Conservation (phyloP, 805 yeast genomes). For the Dipodascus albidus region DNA sequence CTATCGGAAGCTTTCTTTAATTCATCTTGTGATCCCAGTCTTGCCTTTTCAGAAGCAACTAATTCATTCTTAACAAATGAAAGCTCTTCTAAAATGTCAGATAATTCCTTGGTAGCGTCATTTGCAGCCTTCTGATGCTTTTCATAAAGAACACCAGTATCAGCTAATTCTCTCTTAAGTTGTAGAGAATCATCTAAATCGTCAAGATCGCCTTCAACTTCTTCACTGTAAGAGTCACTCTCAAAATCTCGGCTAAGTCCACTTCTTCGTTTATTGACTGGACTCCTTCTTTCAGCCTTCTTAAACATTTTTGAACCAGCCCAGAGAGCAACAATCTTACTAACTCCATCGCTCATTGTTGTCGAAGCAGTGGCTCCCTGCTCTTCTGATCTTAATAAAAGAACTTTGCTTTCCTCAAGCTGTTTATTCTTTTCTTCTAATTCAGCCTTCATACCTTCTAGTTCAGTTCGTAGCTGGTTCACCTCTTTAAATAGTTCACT, state of each 20-base stretch:
- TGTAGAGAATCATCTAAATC: constrained; percentile 5
- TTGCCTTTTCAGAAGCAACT: constrained; percentile 8
- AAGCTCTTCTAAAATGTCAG: constrained; percentile 11
- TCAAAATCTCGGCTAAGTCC: constrained; percentile 5
- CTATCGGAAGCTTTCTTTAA: constrained; percentile 3
- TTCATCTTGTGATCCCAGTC: constrained; percentile 7
- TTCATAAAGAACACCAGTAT: constrained; percentile 14
- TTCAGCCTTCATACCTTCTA: constrained; percentile 6
- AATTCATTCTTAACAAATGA: constrained; percentile 14
- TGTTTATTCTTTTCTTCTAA: constrained; percentile 13
- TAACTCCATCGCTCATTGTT: constrained; percentile 16
- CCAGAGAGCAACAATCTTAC: constrained; percentile 18
- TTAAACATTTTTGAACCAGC: constrained; percentile 12
- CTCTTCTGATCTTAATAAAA: constrained; percentile 10
- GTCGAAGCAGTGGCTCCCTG: constrained; percentile 13
- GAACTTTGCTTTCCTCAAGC: constrained; percentile 11
- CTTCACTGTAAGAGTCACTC: constrained; percentile 1
- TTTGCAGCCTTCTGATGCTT: constrained; percentile 21
- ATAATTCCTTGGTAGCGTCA: constrained; percentile 17
- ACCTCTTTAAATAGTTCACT: constrained; percentile 11
- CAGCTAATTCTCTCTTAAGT: constrained; percentile 8
- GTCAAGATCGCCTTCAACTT: constrained; percentile 3
- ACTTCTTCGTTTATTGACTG: constrained; percentile 5
- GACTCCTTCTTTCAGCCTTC: not conserved
- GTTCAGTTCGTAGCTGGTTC: constrained; percentile 9